Base-by-base conservation (phyloP, 441 rosid genomes). In the Metrosideros polymorpha region DNA sequence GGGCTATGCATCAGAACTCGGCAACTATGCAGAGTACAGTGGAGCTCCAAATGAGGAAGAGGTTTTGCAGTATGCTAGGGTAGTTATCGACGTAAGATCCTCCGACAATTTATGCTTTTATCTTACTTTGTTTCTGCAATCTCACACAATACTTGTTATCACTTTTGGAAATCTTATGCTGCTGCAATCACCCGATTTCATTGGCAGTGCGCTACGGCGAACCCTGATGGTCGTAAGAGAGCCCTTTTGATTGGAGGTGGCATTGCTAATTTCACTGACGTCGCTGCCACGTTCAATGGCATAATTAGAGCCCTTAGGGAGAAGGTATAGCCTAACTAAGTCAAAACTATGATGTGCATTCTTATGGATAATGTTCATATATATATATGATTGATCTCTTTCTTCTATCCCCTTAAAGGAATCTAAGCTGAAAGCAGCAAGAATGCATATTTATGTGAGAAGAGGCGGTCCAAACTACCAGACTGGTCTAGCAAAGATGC, bases 31-130 rank as follows among this genome's bases (percentile, higher is more conserved):
- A 32, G 98, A 97, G 92, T 97, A 97, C 83, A 96, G 98, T 89
- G 99, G 99, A 89, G 99, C 99, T 87, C 99, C 99, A 25, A 97
- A 94, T 49, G 98, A 95, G 89, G 98, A 96, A 88, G 99, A 97
- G 91, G 99, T 97, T 75, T 89, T 96, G 92, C 99, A 97, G 54
- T 97, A 97, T 86, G 99, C 99, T 55, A 94, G 98, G 93, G 97
- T 97, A 83, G 97, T 97, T 77, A 89, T 97, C 86, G 98, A 97
- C 86, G 99, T 96, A 89, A 92, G 97, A 59, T 76, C 53, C 4
- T 39, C 59, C 6, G 6, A 24, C 15, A 2, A 54, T 43, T 39
- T 27, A 61, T 3, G 7, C 45, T 43, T 51, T 56, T 24, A 22
- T 35, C 30, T 66, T 14, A 39, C 42, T 47, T 29, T 50, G 35